A percentile compares a stretch with the other conserved stretches of the same genome.
phyloP scores from a whole-genome alignment of 805 yeast genomes.

The Ogataea wickerhamii region DNA sequence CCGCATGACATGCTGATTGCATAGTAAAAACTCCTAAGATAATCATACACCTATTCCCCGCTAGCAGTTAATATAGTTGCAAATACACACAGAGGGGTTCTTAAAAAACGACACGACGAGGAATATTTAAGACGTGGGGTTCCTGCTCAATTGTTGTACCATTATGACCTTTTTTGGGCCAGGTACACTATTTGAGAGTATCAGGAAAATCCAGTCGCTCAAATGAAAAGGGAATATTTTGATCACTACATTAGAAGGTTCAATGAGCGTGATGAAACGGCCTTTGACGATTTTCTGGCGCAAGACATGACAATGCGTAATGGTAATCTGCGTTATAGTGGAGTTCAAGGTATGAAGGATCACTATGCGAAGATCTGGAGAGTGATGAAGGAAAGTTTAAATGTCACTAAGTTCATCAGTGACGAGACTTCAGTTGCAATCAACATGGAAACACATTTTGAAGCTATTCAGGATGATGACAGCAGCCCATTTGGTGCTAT shows the following conservation, averaged over 20 bases:
- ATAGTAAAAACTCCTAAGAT: no score
- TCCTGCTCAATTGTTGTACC: no score
- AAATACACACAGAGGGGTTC: no score
- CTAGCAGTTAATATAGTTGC: no score
- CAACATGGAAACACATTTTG: conserved; percentile 1
- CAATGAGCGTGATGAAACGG: conserved; percentile 1
- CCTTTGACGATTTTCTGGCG: conserved; percentile 2
- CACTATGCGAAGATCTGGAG: conserved; percentile 4
- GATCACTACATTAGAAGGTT: neutral
- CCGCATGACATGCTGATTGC: no score
- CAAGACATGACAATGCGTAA: conserved; percentile 4
- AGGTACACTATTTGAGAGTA: no score
- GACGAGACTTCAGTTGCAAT: conserved; percentile 1
- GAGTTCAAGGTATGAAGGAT: conserved; percentile 4
- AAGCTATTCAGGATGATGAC: neutral
- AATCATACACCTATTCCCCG: no score
- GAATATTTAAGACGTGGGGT: no score
- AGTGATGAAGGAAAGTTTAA: conserved; percentile 1
- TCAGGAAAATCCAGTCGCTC: no score
- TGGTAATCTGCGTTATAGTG: conserved; percentile 3
- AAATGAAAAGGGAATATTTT: conserved; percentile 1
- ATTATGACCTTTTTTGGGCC: no score
- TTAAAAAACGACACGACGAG: no score
- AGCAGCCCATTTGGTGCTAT: conserved; percentile 1
- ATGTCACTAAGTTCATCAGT: conserved; percentile 2